Base-by-base conservation (phyloP, 805 yeast genomes). In the Wickerhamiella musiphila region DNA sequence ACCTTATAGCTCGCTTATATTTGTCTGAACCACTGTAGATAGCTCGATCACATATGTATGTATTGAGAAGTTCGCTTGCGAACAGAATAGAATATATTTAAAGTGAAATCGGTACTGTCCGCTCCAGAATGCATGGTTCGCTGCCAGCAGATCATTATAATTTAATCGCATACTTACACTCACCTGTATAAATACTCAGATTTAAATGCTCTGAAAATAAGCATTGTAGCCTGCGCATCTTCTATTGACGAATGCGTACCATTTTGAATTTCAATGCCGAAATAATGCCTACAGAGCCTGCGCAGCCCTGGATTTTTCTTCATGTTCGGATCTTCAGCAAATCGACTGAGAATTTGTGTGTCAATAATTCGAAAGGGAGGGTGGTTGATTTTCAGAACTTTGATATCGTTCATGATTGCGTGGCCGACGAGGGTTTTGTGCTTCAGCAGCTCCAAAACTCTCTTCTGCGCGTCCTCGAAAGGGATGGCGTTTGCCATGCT, bases 181-280 rank as follows among this genome's bases (percentile, higher is more conserved):
- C 26, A 16, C 6, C 13, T 9, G 16, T 14, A 9, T 3, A 19
- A 11, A 18, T 28, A 28, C 23, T 28, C 30, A 12, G 10, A 13
- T 12, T 28, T 28, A 17, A 28, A 28, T 6, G 15, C 9, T 4
- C 30, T 23, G 23, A 28, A 83, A n/a, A 83, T 53, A 37, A 73
- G 51, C 93, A 83, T 84, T 0, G 94, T 73, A 1, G 84, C 84
- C 46, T 69, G 68, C 0, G 94, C 93, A 57, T 83, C 95, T 48
- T 81, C 93, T 1, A 83, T 79, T 0, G 94, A 79, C 3, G 90
- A 76, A 56, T 84, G 94, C 38, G 70, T 65, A 1, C 74, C 81
- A 1, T 56, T 57, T 52, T 83, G 94, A 36, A 83, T 78, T 7
- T 68, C 72, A 2, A 65, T 34, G 1, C 65, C 60, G 23, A 81